Conservation (phyloP, 805 yeast species). For the Cyberlindnera maritima region DNA sequence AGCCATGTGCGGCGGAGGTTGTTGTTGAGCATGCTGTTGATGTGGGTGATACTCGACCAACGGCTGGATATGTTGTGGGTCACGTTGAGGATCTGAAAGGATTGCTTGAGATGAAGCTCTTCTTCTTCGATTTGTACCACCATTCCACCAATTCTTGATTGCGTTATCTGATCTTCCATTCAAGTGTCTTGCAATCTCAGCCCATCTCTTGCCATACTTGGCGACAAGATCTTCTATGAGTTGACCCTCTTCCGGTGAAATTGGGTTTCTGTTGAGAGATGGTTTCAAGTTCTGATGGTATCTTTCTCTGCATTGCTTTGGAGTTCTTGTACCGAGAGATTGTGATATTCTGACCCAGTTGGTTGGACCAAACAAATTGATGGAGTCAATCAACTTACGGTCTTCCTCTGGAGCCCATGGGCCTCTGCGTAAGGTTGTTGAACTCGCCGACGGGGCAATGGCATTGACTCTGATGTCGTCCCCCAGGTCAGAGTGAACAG, state of each 20-base stretch:
- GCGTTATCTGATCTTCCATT: slow-evolving; percentile 90
- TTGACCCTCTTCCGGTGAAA: slow-evolving; percentile 79
- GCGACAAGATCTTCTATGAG: slow-evolving; percentile 76
- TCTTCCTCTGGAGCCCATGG: slow-evolving; percentile 93
- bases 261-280: slow-evolving; percentile 74
- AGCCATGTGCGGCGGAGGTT: background rate
- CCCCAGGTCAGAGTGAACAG: slow-evolving; percentile 2
- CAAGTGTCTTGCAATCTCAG: slow-evolving; percentile 84
- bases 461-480: slow-evolving; percentile 11
- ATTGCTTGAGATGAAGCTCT: slow-evolving; percentile 39
- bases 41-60: background rate
- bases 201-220: slow-evolving; percentile 87
- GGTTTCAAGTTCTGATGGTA: slow-evolving; percentile 92
- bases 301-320: slow-evolving; percentile 89
- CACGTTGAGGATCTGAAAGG: slow-evolving; percentile 12
- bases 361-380: slow-evolving; percentile 69
- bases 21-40: slow-evolving; percentile 4
- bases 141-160: slow-evolving; percentile 95
- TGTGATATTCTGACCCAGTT: slow-evolving; percentile 89
- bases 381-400: slow-evolving; percentile 63
- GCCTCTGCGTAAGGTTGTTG: slow-evolving; percentile 49
- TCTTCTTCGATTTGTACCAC: slow-evolving; percentile 83
- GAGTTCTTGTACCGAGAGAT: slow-evolving; percentile 70
- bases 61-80: slow-evolving; percentile 11
- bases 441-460: slow-evolving; percentile 7